Evolutionary conservation across 306 rosid species (phyloP), one percentile per base, ranked within the genome.

Genomic region (Rosa lucieae): DNA sequence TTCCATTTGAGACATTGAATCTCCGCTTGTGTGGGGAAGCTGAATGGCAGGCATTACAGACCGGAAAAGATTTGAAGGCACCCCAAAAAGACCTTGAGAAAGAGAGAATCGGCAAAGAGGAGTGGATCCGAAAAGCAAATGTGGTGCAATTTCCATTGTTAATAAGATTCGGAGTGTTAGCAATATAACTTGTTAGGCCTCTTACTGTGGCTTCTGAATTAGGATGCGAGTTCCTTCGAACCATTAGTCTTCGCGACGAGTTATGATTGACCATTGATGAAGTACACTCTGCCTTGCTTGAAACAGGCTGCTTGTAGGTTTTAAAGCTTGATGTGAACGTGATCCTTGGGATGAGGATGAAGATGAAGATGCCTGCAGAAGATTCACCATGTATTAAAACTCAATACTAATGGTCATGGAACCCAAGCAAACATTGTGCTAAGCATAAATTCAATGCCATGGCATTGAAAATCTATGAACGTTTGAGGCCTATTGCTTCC

Each of bases 111-210:
- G 72, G 65, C 17, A 23, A 62, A 44, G 55, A 52, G 61, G 78
- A 73, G 66, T 67, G 10, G 73, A 73, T 48, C 67, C 74, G n/a
- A 80, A 59, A 65, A 80, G 18, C 29, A 72, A 72, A 49, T 9
- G 78, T 70, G 70, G 70, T 43, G 70, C 46, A 70, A 56, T 44
- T 70, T 58, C 55, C 76, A 17, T 70, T 56, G 21, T 44, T 18
- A 35, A 61, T 58, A 18, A 78, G 77, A 40, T 14, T 18, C 13
- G 82, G 76, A 58, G 9, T 32, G 59, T 80, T 59, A 1, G 58
- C 3, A 75, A 40, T 73, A 74, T 52, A 48, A 65, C 74, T 73
- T 49, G 53, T 49, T 37, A 73, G 20, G 55, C 62, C 62, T 32
- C 82, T 29, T 70, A 51, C 4, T 47, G 61, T 29, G 21, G 69